These are phyloP conservation scores for Fraxinus sp. DNA, from an alignment of 305 asterid genomes.

Conservation along the genomic window DNA sequence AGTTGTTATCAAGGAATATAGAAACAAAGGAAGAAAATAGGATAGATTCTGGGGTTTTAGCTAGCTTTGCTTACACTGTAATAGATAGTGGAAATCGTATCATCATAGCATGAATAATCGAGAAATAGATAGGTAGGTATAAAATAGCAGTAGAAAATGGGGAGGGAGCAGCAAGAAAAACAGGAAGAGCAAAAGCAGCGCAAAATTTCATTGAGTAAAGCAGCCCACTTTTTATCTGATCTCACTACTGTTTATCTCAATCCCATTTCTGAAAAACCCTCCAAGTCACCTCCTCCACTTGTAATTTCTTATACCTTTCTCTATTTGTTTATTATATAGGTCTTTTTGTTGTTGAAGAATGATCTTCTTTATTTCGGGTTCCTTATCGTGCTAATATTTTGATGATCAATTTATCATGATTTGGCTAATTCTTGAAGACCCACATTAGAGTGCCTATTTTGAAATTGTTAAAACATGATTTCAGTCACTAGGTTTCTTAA, in stretches of 20 bases:
- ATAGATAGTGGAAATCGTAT: slow-evolving; percentile 23
- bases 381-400: neutral
- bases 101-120: neutral
- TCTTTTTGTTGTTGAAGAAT: neutral
- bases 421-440: slow-evolving; percentile 14
- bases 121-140: neutral
- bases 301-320: slow-evolving; percentile 18
- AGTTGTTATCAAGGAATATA: too few relatives aligned
- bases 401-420: neutral
- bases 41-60: too few relatives aligned
- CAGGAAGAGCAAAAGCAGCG: slow-evolving; percentile 27
- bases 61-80: neutral
- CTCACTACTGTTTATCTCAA: slow-evolving; percentile 77
- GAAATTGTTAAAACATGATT: too few relatives aligned
- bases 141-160: slow-evolving; percentile 26
- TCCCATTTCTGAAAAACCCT: slow-evolving; percentile 83
- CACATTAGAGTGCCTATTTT: neutral
- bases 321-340: neutral
- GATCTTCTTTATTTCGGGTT: neutral
- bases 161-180: slow-evolving; percentile 32
- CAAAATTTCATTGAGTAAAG: slow-evolving; percentile 65
- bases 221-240: slow-evolving; percentile 88
- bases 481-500: too few relatives aligned
- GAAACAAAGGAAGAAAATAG: too few relatives aligned
- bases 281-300: slow-evolving; percentile 33